phyloP scores from a whole-genome alignment of 176 grass and related monocot genomes.

The Oryza brachyantha region DNA sequence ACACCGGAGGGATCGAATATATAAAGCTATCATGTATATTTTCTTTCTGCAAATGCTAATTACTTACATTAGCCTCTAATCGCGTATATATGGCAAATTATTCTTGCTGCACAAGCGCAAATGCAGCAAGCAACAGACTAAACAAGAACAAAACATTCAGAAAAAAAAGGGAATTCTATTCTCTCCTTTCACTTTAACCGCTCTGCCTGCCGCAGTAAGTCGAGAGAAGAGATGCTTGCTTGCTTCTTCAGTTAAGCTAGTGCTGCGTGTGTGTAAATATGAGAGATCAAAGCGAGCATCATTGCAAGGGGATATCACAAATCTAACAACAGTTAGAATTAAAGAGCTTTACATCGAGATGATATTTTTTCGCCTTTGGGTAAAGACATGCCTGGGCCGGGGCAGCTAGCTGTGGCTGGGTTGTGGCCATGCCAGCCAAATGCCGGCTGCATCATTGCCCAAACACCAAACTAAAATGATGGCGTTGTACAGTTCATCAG shows the following conservation, averaged over 20 bases:
- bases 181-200: constrained; percentile 16
- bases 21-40: neutral
- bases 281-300: neutral
- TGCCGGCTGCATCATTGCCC: constrained; percentile 35
- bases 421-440: neutral
- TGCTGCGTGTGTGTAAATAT: neutral
- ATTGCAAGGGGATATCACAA: constrained; percentile 1
- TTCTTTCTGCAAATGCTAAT: neutral
- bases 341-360: neutral
- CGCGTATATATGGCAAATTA: neutral
- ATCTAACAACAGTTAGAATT: neutral
- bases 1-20: constrained; percentile 25
- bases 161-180: neutral
- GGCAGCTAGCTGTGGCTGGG: too few species aligned
- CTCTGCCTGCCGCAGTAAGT: neutral
- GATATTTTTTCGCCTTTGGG: constrained; percentile 17
- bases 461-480: constrained; percentile 8
- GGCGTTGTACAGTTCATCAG: neutral
- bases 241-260: neutral
- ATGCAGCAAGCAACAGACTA: neutral
- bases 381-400: too few species aligned
- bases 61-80: neutral
- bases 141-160: neutral
- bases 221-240: too few species aligned
- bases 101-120: constrained; percentile 11